Evolutionary conservation across 331 rosid species (phyloP), one percentile per base, ranked within the genome.

Genomic region (Rosa hybrid): DNA sequence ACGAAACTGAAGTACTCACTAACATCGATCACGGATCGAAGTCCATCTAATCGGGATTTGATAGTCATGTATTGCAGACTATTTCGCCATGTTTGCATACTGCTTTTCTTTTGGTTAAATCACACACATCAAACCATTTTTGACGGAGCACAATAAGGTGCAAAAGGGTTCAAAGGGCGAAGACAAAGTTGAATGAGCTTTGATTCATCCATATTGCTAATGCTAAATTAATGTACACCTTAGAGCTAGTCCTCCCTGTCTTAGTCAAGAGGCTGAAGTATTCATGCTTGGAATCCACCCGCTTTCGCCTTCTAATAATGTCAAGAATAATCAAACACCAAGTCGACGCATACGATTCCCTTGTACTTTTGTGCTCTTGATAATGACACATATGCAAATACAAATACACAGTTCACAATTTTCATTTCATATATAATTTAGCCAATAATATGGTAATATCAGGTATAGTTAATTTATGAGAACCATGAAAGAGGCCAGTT

Each of bases 321-420:
- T 20, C 54, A 67, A 62, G 8, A n/a, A 12, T 34, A 75, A n/a
- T 75, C 8, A 80, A 81, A 81, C 76, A 74, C 70, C 46, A 64
- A 17, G 21, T 54, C 46, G 69, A 60, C 27, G 72, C 75, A 79
- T 84, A 77, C 75, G 86, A 84, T 88, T 87, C 83, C 71, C 59
- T 81, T 9, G 14, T 80, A 45, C 12, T 49, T 21, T 7, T 71
- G 82, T 45, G 77, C 72, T 38, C 59, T 20, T 68, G 84, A 84
- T 25, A 82, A 34, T 73, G 83, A 87, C 88, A 75, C 77, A 18
- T 17, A 56, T 20, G 63, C 63, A 6, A n/a, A 20, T 13, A 16
- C 57, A 51, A 51, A 51, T 12, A 51, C n/a, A 51, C 57, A 34
- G 39, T 34, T 34, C 39, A 13, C n/a, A 51, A 51, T 5, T n/a